Base-by-base conservation (phyloP, 1,284 basidiomycete species). In the Apiotrichum gracile region DNA sequence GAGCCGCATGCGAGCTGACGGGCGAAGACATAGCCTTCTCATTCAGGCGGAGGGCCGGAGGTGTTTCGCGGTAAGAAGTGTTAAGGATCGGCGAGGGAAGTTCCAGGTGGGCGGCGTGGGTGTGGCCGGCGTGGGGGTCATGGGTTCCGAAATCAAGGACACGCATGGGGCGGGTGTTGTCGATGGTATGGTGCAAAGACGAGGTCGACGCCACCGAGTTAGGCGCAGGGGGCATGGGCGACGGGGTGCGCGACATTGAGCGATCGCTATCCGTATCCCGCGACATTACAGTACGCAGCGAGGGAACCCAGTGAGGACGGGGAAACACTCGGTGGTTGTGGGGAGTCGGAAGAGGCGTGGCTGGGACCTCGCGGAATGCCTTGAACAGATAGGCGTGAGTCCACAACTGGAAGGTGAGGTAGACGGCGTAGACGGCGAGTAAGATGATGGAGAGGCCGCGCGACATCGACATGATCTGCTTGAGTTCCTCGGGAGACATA, bases 341-440 rank as follows among this genome's bases (percentile, higher is more conserved):
- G 3, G 73, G 70, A n/a, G 61, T 55, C 4, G 73, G 73, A 27
- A 70, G 67, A 8, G 61, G 62, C 47, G 68, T 65, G 4, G 56
- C 51, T 1, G 60, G 51, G 10, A 52, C 46, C 25, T 64, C 60
- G 9, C 64, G 59, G 7, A 60, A 58, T 13, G 65, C 61, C 37
- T 77, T 76, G 75, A 82, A 83, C 12, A 83, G 70, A 63, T 82
- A 80, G 26, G 80, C 79, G 66, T 84, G 82, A 60, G 81, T 83
- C 72, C 81, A 84, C 59, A 85, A 79, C 67, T 70, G 69, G 64
- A 68, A 72, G 1, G 62, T 63, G 47, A 72, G 62, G 61, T 69
- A 72, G 55, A 67, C 61, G 35, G 65, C 79, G 66, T 79, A 84
- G 61, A 83, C 80, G 45, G 81, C 68, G 31, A 85, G 78, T 9